phyloP scores from a whole-genome alignment of 2,329 filamentous ascomycete species.

The Clarireedia paspali region DNA sequence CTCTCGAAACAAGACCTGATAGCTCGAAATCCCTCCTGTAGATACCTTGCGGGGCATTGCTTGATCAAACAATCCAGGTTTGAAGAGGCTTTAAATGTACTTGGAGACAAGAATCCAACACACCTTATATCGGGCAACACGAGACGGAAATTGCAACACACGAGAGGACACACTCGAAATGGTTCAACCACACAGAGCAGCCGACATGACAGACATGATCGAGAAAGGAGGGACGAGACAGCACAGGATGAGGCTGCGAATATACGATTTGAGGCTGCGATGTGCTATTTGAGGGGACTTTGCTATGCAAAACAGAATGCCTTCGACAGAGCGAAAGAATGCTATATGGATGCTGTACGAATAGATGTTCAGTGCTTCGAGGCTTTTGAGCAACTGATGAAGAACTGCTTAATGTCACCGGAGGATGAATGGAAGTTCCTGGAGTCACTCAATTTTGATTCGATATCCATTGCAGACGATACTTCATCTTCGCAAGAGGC shows the following conservation, averaged over 20 bases:
- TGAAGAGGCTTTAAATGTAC: constrained; percentile 76
- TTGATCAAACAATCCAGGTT: constrained; percentile 86
- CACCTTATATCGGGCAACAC: constrained; percentile 69
- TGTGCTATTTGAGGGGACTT: constrained; percentile 90
- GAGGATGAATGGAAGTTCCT: constrained; percentile 65
- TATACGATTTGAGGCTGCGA: constrained; percentile 85
- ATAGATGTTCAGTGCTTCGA: constrained; percentile 99
- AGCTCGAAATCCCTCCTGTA: constrained; percentile 73
- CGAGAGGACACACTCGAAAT: constrained; percentile 44
- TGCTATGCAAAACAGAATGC: constrained; percentile 97
- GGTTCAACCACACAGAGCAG: constrained; percentile 39
- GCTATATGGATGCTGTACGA: constrained; percentile 93
- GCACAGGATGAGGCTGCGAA: constrained; percentile 61
- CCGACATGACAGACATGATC: constrained; percentile 19
- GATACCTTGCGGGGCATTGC: constrained; percentile 90
- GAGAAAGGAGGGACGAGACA: constrained; percentile 21
- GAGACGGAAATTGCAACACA: constrained; percentile 63
- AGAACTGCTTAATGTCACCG: constrained; percentile 82
- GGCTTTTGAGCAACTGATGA: constrained; percentile 95
- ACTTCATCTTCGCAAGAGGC: constrained; percentile 71
- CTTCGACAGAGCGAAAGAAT: constrained; percentile 94
- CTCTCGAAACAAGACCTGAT: constrained; percentile 79
- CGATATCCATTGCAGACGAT: constrained; percentile 60
- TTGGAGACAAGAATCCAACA: constrained; percentile 90
- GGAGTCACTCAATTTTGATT: constrained; percentile 77